Evolutionary conservation across 2,329 filamentous ascomycete species (phyloP), one percentile per base, ranked within the genome.

Genomic region (Beauveria pseudobassiana): DNA sequence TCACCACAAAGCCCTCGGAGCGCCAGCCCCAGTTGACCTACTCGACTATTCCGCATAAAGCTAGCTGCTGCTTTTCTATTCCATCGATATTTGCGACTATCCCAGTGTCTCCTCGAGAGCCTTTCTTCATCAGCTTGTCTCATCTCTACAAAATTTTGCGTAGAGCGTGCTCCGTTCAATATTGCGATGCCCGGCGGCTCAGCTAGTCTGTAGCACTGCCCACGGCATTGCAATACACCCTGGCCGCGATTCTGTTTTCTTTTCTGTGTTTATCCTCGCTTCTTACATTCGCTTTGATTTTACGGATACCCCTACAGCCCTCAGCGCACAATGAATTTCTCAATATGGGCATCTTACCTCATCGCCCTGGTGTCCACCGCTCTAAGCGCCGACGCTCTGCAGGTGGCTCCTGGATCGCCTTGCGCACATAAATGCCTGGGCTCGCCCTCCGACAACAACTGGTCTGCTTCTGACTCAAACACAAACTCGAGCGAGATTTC

Each of bases 341-440:
- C n/a, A 30, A 18, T 7, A 50, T 28, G 24, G 16, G n/a, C 10
- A 8, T 50, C 6, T 30, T 26, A 50, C 48, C 28, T 18, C 48
- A 14, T 6, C 48, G 18, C 14, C 48, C 24, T 53, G 9, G 10
- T 53, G 40, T 20, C 34, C 12, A 9, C 28, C 34, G 24, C 62
- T 16, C 52, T 63, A n/a, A 20, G 60, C 43, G 59, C 51, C 3
- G 14, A 52, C 12, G 75, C 28, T 3, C 70, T 83, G 3, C 72
- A 80, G 58, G 77, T 83, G 2, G 77, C 80, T 1, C 79, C 82
- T 0, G 78, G 78, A 10, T 85, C 82, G 0, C 67, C 73, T 10
- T 85, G 82, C 66, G 75, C 80, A 0, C 69, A 76, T 0, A 62
- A 78, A 2, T 85, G 82, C 61, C 67, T 81, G 5, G 75, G 80